These are phyloP conservation scores for Fusarium nelsonii DNA, from an alignment of 2,329 filamentous ascomycete species.

Conservation along the genomic window DNA sequence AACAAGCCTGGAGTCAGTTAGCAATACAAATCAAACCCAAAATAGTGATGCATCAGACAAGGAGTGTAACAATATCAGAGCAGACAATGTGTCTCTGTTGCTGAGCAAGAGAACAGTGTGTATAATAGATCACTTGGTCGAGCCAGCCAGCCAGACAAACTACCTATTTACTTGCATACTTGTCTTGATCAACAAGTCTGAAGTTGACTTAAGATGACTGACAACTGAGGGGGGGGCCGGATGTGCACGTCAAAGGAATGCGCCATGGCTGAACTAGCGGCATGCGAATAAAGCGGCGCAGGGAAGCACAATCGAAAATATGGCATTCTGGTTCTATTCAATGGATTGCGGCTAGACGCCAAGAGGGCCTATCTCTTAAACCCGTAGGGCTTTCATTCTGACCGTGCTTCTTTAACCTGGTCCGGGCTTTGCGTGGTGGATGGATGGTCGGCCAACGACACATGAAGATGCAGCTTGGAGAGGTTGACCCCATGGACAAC, in stretches of 20 bases:
- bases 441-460: slow-evolving; percentile 42
- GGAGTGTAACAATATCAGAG: slow-evolving; percentile 7
- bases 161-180: background rate
- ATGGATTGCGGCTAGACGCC: slow-evolving; percentile 40
- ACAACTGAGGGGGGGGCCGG: slow-evolving; percentile 8
- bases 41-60: slow-evolving; percentile 3
- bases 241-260: slow-evolving; percentile 44
- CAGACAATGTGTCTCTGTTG: background rate
- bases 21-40: background rate
- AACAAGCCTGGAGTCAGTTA: slow-evolving; percentile 11
- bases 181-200: background rate
- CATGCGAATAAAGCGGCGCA: slow-evolving; percentile 40
- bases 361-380: slow-evolving; percentile 38
- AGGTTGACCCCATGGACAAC: slow-evolving; percentile 36
- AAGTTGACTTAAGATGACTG: slow-evolving; percentile 34
- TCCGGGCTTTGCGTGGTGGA: slow-evolving; percentile 28
- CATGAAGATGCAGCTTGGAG: slow-evolving; percentile 46
- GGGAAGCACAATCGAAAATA: slow-evolving; percentile 37
- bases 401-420: slow-evolving; percentile 39
- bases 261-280: slow-evolving; percentile 45
- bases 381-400: slow-evolving; percentile 27
- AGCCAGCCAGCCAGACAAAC: background rate
- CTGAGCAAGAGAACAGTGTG: slow-evolving; percentile 5
- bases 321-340: slow-evolving; percentile 42
- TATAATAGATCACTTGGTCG: slow-evolving; percentile 4